Conservation (phyloP, 345 rosid species). For the Citrus reticulata region DNA sequence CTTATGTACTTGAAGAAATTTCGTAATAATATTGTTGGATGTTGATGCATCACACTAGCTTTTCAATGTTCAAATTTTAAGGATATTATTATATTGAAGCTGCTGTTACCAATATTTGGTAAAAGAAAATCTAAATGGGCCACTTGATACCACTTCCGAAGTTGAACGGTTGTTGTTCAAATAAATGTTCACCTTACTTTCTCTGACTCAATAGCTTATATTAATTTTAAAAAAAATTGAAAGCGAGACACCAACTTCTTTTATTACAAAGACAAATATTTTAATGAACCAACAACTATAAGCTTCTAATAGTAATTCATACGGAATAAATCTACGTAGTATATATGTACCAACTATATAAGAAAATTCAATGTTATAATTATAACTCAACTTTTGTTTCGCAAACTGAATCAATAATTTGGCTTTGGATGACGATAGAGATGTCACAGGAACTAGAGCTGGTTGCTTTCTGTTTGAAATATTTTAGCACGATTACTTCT, state of each 20-base stretch:
- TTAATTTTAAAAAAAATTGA: not conserved
- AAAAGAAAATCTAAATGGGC: not conserved
- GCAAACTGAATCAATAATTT: conserved; percentile 14
- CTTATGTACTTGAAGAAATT: too few relatives aligned
- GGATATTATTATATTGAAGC: not conserved
- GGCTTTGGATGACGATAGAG: not conserved
- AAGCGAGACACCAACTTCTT: conserved; percentile 15
- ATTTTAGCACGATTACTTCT: conserved; percentile 18
- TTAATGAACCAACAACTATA: conserved; percentile 3
- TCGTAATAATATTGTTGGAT: not conserved
- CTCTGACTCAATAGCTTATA: not conserved
- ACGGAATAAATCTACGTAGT: not conserved
- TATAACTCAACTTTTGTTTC: conserved; percentile 13
- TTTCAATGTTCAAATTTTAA: not conserved
- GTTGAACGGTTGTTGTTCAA: not conserved
- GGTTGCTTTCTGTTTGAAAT: conserved; percentile 33
- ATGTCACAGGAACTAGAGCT: conserved; percentile 17
- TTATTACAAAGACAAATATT: conserved; percentile 2
- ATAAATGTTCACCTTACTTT: conserved; percentile 6
- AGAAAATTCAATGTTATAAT: not conserved
- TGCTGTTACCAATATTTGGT: not conserved
- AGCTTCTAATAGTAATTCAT: not conserved
- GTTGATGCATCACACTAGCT: not conserved
- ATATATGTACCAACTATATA: not conserved
- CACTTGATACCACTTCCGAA: not conserved